phyloP scores from a whole-genome alignment of 2,329 filamentous ascomycete genomes.

The Fusarium mangiferae region DNA sequence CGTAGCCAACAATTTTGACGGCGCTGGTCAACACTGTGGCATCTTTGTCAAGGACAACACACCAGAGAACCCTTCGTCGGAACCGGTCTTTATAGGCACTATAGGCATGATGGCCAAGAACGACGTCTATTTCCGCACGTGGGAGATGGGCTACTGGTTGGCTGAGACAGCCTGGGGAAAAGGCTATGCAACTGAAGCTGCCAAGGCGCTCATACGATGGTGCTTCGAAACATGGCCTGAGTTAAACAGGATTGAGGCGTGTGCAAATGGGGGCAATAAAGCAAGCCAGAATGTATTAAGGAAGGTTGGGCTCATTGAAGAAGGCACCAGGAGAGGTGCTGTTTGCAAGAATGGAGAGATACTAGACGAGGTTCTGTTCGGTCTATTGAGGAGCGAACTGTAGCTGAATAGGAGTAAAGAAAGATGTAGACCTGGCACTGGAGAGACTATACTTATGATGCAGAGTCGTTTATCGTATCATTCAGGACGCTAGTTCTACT shows the following conservation, averaged over 20 bases:
- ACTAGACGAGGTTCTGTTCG: conserved; percentile 52
- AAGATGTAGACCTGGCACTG: not conserved
- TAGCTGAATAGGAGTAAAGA: not conserved
- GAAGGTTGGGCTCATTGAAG: conserved; percentile 55
- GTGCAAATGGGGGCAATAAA: conserved; percentile 51
- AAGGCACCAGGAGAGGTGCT: conserved; percentile 56
- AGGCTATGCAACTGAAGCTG: conserved; percentile 56
- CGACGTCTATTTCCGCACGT: conserved; percentile 55
- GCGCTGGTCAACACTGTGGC: conserved; percentile 46
- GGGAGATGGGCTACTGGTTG: conserved; percentile 63
- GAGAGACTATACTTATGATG: not conserved
- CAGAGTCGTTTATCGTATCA: not conserved
- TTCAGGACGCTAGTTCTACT: not conserved
- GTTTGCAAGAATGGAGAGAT: conserved; percentile 55
- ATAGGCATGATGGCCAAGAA: conserved; percentile 52
- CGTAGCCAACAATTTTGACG: conserved; percentile 22
- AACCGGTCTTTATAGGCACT: conserved; percentile 50
- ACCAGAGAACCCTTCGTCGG: conserved; percentile 40
- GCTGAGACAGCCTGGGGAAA: conserved; percentile 56
- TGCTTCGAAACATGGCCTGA: conserved; percentile 55
- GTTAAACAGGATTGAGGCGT: conserved; percentile 55
- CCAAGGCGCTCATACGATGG: conserved; percentile 54
- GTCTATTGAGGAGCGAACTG: conserved; percentile 53
- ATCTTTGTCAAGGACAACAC: conserved; percentile 48
- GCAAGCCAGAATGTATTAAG: conserved; percentile 56